phyloP scores from a whole-genome alignment of 2,329 filamentous ascomycete species.

The Penicillium sp. region DNA sequence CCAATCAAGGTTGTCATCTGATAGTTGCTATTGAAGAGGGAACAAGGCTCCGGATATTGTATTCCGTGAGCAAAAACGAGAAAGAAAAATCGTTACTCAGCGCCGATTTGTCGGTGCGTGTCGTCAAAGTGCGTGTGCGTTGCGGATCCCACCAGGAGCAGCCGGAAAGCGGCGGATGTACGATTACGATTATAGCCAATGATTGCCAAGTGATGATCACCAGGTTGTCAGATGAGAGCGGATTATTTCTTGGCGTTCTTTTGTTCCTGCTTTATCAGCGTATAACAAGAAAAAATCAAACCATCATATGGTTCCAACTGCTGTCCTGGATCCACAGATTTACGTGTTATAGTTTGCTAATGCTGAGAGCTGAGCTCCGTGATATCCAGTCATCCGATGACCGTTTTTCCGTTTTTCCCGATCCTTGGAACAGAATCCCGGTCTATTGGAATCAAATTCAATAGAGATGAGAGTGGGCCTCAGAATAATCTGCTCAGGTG shows the following conservation, averaged over 20 bases:
- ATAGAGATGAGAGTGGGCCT: too few species aligned
- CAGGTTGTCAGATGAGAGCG: not conserved
- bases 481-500: too few species aligned
- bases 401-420: not conserved
- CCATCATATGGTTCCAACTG: not conserved
- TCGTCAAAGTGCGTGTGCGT: constrained; percentile 17
- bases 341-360: not conserved
- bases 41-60: constrained; percentile 4
- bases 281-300: not conserved
- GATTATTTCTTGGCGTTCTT: not conserved
- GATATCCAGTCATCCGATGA: not conserved
- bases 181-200: constrained; percentile 13
- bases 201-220: constrained; percentile 4
- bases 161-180: constrained; percentile 3
- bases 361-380: not conserved
- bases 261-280: not conserved
- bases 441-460: too few species aligned
- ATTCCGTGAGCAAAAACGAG: constrained; percentile 4
- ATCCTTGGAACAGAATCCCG: not conserved
- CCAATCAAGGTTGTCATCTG: not conserved
- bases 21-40: not conserved
- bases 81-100: not conserved
- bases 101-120: constrained; percentile 12
- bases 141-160: not conserved
- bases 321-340: not conserved